These are phyloP conservation scores for Diutina ranongensis DNA, from an alignment of 1,139 yeast species.

Conservation along the genomic window DNA sequence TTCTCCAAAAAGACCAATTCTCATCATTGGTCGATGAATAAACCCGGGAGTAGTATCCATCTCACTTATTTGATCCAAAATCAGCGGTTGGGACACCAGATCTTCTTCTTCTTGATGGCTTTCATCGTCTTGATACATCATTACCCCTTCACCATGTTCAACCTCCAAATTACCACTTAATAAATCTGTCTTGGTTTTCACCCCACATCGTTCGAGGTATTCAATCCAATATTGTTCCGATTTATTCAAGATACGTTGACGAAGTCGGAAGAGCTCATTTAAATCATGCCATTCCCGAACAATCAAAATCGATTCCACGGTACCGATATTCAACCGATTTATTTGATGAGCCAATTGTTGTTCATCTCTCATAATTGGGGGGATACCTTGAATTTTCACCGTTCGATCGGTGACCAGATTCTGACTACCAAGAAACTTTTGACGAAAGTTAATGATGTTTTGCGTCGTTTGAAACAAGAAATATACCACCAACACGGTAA, in stretches of 20 bases:
- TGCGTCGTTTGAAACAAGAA: slow-evolving; percentile 57
- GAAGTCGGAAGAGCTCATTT: slow-evolving; percentile 49
- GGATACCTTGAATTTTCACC: slow-evolving; percentile 83
- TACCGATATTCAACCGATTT: slow-evolving; percentile 68
- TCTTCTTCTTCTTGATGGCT: too few species aligned
- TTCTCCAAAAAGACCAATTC: slow-evolving; percentile 41
- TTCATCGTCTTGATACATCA: neutral
- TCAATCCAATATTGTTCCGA: slow-evolving; percentile 72
- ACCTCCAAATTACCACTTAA: slow-evolving; percentile 10
- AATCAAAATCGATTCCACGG: slow-evolving; percentile 61
- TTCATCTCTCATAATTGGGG: slow-evolving; percentile 65
- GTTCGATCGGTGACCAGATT: slow-evolving; percentile 90
- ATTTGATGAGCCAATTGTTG: slow-evolving; percentile 59
- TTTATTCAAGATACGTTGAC: slow-evolving; percentile 40
- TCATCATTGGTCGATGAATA: slow-evolving; percentile 37
- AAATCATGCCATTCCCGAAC: slow-evolving; percentile 80
- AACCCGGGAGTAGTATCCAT: neutral
- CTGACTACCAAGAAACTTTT: slow-evolving; percentile 74
- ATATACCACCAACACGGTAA: slow-evolving; percentile 60
- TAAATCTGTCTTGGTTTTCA: slow-evolving; percentile 21
- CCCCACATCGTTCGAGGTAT: slow-evolving; percentile 38
- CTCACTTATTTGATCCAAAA: neutral
- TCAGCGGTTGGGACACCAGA: neutral
- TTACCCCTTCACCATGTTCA: neutral
- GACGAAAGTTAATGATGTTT: slow-evolving; percentile 65